Conservation (phyloP, 2,329 filamentous ascomycete genomes). For the Paraphaeosphaeria sporulosa region DNA sequence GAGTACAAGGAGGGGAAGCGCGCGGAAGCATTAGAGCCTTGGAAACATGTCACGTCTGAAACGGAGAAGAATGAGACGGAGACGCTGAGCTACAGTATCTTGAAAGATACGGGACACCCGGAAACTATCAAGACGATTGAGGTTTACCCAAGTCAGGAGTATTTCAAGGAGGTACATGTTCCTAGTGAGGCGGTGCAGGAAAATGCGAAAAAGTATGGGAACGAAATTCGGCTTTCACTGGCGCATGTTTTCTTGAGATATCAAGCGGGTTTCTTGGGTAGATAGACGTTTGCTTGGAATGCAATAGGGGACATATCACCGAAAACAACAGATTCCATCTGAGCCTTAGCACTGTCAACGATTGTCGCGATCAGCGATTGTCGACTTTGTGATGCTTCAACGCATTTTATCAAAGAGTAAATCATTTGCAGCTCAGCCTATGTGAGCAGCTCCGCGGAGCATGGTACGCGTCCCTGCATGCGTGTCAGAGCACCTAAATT, state of each 20-base stretch:
- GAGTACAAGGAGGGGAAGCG: slow-evolving; percentile 29
- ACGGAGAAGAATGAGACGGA: slow-evolving; percentile 30
- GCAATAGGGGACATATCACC: too few species aligned
- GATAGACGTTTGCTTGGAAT: too few species aligned
- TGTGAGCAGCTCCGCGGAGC: not conserved
- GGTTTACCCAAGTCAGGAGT: slow-evolving; percentile 28
- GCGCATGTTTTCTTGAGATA: slow-evolving; percentile 21
- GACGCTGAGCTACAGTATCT: slow-evolving; percentile 28
- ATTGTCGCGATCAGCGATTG: too few species aligned
- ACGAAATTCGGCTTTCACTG: slow-evolving; percentile 20
- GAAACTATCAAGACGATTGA: slow-evolving; percentile 27
- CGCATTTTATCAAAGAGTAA: too few species aligned
- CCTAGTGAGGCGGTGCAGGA: slow-evolving; percentile 28
- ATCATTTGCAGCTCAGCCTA: not conserved
- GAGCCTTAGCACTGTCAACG: too few species aligned
- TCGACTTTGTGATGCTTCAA: too few species aligned
- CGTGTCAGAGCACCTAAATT: not conserved
- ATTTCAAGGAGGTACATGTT: slow-evolving; percentile 33
- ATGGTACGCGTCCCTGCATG: not conserved
- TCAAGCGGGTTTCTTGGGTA: slow-evolving; percentile 13
- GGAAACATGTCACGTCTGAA: slow-evolving; percentile 26
- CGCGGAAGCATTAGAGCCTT: slow-evolving; percentile 25
- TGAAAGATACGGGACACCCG: slow-evolving; percentile 24
- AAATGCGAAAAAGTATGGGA: slow-evolving; percentile 25
- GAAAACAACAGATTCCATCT: not conserved